Evolutionary conservation across 768 basidiomycete genomes (phyloP).

Genomic region (Mycena rebaudengoi): DNA sequence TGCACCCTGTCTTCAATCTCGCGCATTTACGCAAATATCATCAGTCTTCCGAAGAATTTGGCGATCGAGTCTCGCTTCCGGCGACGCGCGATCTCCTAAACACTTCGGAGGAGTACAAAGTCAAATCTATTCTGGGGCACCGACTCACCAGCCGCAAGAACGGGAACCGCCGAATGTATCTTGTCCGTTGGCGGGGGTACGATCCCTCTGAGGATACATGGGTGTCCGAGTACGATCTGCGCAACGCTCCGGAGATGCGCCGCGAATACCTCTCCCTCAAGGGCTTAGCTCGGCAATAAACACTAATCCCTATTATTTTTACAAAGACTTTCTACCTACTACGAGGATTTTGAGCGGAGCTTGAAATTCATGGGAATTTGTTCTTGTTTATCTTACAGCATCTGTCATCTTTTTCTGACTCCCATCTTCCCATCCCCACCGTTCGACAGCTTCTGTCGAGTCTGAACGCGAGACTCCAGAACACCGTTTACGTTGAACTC

Average conservation of each 20-base stretch:
- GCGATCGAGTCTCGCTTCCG: slow-evolving; percentile 18
- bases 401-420: too few relatives aligned
- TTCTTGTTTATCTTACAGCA: too few relatives aligned
- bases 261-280: slow-evolving; percentile 19
- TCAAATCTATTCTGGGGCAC: slow-evolving; percentile 25
- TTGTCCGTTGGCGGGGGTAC: slow-evolving; percentile 31
- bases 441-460: too few relatives aligned
- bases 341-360: too few relatives aligned
- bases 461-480: too few relatives aligned
- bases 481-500: too few relatives aligned
- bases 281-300: neutral
- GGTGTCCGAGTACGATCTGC: slow-evolving; percentile 29
- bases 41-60: slow-evolving; percentile 20
- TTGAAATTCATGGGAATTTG: too few relatives aligned
- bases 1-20: slow-evolving; percentile 35
- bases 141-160: neutral
- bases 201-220: slow-evolving; percentile 33
- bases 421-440: too few relatives aligned
- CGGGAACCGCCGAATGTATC: slow-evolving; percentile 23
- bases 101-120: slow-evolving; percentile 26
- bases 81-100: slow-evolving; percentile 23
- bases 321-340: neutral
- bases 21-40: slow-evolving; percentile 32
- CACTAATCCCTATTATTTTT: neutral
- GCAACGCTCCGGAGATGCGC: slow-evolving; percentile 30